Percentiles rank a stretch among this genome's conserved stretches.
These are phyloP conservation scores for Fusarium camptoceras DNA, from an alignment of 2,329 filamentous ascomycete species.

Conservation along the genomic window DNA sequence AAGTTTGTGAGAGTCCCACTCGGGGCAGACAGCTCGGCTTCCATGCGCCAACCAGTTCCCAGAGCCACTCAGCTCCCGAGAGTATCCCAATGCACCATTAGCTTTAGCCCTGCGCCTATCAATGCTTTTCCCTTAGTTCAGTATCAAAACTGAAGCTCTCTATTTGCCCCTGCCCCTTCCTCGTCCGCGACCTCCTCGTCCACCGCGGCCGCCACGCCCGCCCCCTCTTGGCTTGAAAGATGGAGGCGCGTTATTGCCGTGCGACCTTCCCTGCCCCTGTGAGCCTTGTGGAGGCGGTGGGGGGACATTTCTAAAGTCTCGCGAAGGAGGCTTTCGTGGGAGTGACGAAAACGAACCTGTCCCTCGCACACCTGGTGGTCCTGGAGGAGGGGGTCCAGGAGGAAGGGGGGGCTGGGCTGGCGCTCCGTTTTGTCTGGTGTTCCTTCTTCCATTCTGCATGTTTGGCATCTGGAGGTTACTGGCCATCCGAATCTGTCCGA, in stretches of 20 bases:
- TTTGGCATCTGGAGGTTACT: constrained; percentile 56
- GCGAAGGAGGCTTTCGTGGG: constrained; percentile 48
- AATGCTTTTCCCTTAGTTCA: background rate
- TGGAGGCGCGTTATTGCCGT: constrained; percentile 35
- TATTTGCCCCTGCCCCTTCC: constrained; percentile 48
- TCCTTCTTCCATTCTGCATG: constrained; percentile 30
- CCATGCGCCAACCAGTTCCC: constrained; percentile 38
- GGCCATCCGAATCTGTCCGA: constrained; percentile 55
- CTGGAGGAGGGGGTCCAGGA: constrained; percentile 53
- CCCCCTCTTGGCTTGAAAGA: constrained; percentile 37
- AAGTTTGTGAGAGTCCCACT: constrained; percentile 31
- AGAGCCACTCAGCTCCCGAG: constrained; percentile 22
- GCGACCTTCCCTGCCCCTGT: constrained; percentile 23
- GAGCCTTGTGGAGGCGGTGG: constrained; percentile 42
- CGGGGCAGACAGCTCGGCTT: constrained; percentile 21
- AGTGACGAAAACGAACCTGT: constrained; percentile 45
- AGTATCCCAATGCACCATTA: constrained; percentile 25
- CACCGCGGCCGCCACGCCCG: constrained; percentile 43
- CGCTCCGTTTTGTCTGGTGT: constrained; percentile 33
- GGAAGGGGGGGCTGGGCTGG: constrained; percentile 53
- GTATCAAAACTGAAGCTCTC: constrained; percentile 9
- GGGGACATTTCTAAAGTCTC: constrained; percentile 48
- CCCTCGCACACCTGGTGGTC: constrained; percentile 42
- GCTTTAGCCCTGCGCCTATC: constrained; percentile 19
- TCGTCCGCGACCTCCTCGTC: constrained; percentile 47